Evolutionary conservation across 306 rosid genomes (phyloP).

Genomic region (Benincasa hispida): DNA sequence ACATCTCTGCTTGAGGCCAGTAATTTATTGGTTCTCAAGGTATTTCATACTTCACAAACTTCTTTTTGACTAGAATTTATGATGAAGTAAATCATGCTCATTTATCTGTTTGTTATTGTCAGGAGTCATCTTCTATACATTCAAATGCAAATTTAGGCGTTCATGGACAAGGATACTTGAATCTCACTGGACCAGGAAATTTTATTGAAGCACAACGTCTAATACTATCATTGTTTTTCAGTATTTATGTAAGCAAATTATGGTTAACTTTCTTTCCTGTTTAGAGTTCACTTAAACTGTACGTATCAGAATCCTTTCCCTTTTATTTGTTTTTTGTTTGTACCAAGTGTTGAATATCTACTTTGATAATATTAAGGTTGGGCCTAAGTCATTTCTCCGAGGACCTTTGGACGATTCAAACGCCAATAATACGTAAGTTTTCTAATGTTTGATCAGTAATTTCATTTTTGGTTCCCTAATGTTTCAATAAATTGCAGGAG

Average conservation of each 20-base stretch:
- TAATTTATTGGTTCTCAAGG: slow-evolving; percentile 93
- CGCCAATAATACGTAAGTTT: slow-evolving; percentile 42
- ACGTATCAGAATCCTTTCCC: neutral
- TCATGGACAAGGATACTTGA: slow-evolving; percentile 91
- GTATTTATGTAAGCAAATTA: slow-evolving; percentile 49
- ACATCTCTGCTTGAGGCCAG: slow-evolving; percentile 89
- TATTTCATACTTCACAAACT: slow-evolving; percentile 18
- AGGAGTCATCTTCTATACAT: slow-evolving; percentile 86
- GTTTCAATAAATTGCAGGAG: slow-evolving; percentile 32
- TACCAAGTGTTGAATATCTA: slow-evolving; percentile 9
- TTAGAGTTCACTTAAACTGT: neutral
- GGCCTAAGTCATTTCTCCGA: slow-evolving; percentile 69
- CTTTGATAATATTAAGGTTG: slow-evolving; percentile 52
- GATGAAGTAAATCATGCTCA: slow-evolving; percentile 7
- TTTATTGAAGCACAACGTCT: slow-evolving; percentile 83
- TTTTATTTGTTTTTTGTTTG: neutral
- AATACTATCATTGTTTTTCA: slow-evolving; percentile 65
- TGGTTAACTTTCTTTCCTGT: neutral
- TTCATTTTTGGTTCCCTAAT: neutral
- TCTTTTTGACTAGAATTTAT: slow-evolving; percentile 7
- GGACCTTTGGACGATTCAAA: slow-evolving; percentile 60
- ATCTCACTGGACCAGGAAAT: slow-evolving; percentile 91
- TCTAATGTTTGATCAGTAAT: neutral
- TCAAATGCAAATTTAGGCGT: slow-evolving; percentile 93
- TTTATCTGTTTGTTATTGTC: slow-evolving; percentile 17